Conservation (phyloP, 1,284 basidiomycete genomes). For the Fomes fomentarius region DNA sequence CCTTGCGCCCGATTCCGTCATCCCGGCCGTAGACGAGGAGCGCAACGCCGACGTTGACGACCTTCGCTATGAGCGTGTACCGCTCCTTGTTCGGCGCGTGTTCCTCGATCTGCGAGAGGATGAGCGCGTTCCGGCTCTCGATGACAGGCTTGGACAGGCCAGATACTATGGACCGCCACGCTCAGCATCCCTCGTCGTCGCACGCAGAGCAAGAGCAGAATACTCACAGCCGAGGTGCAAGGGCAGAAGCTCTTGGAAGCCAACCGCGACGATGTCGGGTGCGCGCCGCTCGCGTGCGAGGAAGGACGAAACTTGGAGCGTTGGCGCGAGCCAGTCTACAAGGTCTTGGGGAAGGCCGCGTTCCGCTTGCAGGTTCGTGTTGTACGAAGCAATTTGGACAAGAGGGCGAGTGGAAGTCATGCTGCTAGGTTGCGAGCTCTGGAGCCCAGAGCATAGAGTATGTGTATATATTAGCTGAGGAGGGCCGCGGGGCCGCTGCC, state of each 20-base stretch:
- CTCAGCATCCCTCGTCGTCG: background rate
- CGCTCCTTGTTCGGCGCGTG: conserved; percentile 68
- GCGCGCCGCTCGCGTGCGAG: conserved; percentile 60
- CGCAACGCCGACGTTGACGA: conserved; percentile 81
- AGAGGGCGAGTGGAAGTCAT: conserved; percentile 44
- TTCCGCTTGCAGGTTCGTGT: conserved; percentile 80
- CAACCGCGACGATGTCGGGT: conserved; percentile 86
- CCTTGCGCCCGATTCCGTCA: conserved; percentile 58
- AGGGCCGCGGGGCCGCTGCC: background rate
- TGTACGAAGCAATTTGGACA: conserved; percentile 85
- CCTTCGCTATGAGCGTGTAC: conserved; percentile 73
- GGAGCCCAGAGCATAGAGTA: background rate
- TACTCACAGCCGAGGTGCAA: conserved; percentile 78
- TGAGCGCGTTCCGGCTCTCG: conserved; percentile 60
- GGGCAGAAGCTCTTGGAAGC: conserved; percentile 89
- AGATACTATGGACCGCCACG: conserved; percentile 47
- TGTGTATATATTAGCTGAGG: background rate
- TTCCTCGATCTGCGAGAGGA: conserved; percentile 71
- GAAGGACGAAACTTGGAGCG: conserved; percentile 74
- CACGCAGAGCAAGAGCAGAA: background rate
- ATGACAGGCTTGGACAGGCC: conserved; percentile 67
- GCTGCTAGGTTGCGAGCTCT: background rate
- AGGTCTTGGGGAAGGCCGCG: conserved; percentile 76
- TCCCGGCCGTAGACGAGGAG: conserved; percentile 82
- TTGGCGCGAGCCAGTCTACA: conserved; percentile 83